Conservation (phyloP, 257 asterid species). For the Echites panduratus region DNA sequence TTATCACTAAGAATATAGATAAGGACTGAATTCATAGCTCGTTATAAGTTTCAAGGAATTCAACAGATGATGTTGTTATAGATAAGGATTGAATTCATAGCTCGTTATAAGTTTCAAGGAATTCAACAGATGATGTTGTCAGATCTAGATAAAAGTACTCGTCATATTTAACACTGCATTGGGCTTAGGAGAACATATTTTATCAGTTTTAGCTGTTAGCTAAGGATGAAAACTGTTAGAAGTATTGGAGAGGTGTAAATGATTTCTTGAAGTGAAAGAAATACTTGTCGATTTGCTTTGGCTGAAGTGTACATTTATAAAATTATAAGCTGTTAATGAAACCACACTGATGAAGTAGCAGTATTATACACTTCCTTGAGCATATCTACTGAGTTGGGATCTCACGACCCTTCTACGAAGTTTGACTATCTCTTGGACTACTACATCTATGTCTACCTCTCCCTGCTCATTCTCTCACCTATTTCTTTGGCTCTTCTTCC, state of each 20-base stretch:
- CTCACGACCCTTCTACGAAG: constrained; percentile 28
- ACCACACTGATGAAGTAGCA: neutral
- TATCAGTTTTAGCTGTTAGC: neutral
- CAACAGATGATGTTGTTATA: neutral
- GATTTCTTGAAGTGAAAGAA: neutral
- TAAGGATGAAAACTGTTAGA: neutral
- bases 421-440: constrained; percentile 36
- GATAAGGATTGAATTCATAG: neutral
- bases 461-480: constrained; percentile 30
- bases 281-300: neutral
- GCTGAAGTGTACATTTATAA: neutral
- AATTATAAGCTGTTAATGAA: neutral
- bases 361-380: neutral
- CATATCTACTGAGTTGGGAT: constrained; percentile 7
- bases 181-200: neutral
- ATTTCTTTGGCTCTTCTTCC: constrained; percentile 30
- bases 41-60: neutral
- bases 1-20: neutral
- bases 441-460: constrained; percentile 36
- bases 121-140: neutral
- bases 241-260: neutral
- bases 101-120: neutral
- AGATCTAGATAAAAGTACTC: neutral
- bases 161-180: neutral
- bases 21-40: neutral